Conservation (phyloP, 75 land plant species). For the Adiantum capillusveneris region DNA sequence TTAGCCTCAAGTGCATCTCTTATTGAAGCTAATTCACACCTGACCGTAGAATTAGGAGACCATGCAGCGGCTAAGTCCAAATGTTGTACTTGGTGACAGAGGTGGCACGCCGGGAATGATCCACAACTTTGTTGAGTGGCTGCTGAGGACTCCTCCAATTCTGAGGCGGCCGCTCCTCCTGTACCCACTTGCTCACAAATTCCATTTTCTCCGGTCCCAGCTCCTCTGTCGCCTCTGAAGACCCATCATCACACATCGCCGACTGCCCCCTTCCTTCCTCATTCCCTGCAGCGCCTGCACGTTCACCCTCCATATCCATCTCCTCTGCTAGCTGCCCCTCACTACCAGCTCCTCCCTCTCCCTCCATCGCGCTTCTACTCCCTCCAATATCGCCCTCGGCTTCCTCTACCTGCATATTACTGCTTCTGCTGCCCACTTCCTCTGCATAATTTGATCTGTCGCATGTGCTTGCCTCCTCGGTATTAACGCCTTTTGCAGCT, state of each 20-base stretch:
- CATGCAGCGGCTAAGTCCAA: not conserved
- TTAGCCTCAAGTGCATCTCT: too few species aligned
- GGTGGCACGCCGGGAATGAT: slow-evolving; percentile 1
- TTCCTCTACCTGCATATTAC: too few species aligned
- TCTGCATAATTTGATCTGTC: too few species aligned
- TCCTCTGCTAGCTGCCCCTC: too few species aligned
- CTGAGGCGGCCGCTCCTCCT: not conserved
- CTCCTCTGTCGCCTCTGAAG: not conserved
- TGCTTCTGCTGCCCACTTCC: too few species aligned
- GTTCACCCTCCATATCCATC: not conserved
- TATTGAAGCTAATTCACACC: too few species aligned
- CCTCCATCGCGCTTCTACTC: too few species aligned
- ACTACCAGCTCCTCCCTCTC: too few species aligned
- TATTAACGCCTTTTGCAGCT: too few species aligned
- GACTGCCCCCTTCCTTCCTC: not conserved
- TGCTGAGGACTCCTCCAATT: not conserved
- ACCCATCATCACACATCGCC: not conserved
- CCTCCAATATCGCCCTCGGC: too few species aligned
- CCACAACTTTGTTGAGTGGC: not conserved
- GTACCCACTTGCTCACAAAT: slow-evolving; percentile 3
- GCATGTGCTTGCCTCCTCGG: too few species aligned
- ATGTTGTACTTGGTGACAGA: slow-evolving; percentile 1
- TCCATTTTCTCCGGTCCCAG: not conserved
- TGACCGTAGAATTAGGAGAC: too few species aligned
- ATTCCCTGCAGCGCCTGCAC: not conserved